These are phyloP conservation scores for Smallanthus sonchifolius DNA, from an alignment of 129 eudicot genomes.

Conservation along the genomic window DNA sequence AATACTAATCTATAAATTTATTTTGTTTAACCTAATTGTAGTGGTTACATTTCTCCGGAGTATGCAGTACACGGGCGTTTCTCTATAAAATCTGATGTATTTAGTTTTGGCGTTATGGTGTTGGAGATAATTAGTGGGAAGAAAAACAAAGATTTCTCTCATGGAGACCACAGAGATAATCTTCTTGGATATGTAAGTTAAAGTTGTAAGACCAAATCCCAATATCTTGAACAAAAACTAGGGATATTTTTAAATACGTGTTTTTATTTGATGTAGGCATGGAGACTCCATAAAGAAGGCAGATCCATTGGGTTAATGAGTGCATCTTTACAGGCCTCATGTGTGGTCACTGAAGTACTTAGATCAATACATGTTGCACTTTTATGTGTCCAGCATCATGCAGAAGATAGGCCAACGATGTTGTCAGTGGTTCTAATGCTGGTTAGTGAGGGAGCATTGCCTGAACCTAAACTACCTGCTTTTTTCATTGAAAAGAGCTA, in stretches of 20 bases:
- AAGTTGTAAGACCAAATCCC: neutral
- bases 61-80: slow-evolving; percentile 24
- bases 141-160: slow-evolving; percentile 25
- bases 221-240: neutral
- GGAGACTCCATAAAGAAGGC: slow-evolving; percentile 18
- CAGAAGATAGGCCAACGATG: neutral
- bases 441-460: slow-evolving; percentile 22
- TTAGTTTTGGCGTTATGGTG: slow-evolving; percentile 27
- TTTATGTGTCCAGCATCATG: neutral
- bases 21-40: neutral
- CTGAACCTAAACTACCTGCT: slow-evolving; percentile 29
- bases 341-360: neutral
- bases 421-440: slow-evolving; percentile 11
- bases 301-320: slow-evolving; percentile 11
- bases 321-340: neutral
- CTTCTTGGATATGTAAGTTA: slow-evolving; percentile 52
- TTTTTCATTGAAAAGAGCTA: neutral
- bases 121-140: slow-evolving; percentile 28
- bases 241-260: neutral
- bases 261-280: slow-evolving; percentile 9
- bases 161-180: slow-evolving; percentile 21
- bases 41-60: neutral
- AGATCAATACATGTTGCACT: neutral
- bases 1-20: neutral
- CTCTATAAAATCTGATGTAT: slow-evolving; percentile 29